Conservation (phyloP, 2,329 filamentous ascomycete species). For the Xylaria sp. region DNA sequence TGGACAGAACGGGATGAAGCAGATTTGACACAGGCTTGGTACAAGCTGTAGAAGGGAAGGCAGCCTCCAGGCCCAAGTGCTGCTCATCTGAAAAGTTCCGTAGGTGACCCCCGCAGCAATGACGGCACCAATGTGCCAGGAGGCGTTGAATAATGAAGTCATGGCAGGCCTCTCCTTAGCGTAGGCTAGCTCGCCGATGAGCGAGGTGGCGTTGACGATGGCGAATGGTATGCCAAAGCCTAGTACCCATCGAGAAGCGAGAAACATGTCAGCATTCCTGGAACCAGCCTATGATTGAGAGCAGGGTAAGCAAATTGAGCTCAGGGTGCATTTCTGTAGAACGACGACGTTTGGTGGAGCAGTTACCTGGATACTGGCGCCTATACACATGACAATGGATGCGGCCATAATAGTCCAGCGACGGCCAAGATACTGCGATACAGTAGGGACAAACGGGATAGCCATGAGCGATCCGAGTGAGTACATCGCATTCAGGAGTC, state of each 20-base stretch:
- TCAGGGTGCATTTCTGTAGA: constrained; percentile 21
- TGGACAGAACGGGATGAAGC: constrained; percentile 43
- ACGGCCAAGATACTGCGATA: constrained; percentile 44
- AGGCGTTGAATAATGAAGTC: constrained; percentile 58
- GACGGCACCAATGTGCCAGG: constrained; percentile 52
- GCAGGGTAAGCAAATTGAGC: not conserved
- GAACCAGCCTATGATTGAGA: constrained; percentile 45
- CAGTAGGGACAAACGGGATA: constrained; percentile 43
- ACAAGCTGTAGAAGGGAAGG: constrained; percentile 46
- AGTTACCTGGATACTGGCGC: constrained; percentile 41
- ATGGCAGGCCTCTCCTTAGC: constrained; percentile 56
- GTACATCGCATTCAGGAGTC: constrained; percentile 47
- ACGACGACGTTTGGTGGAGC: constrained; percentile 27
- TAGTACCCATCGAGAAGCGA: constrained; percentile 44
- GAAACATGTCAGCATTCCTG: constrained; percentile 47
- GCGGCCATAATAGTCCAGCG: constrained; percentile 45
- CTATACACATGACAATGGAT: constrained; percentile 41
- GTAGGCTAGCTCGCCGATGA: constrained; percentile 57
- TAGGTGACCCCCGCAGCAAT: constrained; percentile 47
- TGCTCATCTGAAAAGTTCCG: constrained; percentile 45
- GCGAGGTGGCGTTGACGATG: constrained; percentile 41
- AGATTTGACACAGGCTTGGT: constrained; percentile 26
- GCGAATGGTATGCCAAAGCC: constrained; percentile 50
- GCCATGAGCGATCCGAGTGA: constrained; percentile 45
- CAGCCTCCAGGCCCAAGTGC: constrained; percentile 45